Percentiles rank a stretch among this genome's conserved stretches.
phyloP scores from a whole-genome alignment of 305 asterid genomes.

The Ilex paraguariensis region DNA sequence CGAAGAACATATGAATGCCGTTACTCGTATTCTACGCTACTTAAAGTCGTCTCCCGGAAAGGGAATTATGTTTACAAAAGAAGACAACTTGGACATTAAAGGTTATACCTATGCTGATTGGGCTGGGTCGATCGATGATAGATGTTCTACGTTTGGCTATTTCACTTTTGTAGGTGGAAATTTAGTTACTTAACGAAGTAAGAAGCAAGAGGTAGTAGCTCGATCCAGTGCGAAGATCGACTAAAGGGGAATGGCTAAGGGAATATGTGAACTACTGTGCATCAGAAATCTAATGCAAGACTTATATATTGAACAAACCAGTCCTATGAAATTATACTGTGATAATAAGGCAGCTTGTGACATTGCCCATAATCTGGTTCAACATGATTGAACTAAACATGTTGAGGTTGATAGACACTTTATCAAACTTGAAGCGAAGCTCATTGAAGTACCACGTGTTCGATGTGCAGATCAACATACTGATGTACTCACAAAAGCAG shows the following conservation, averaged over 20 bases:
- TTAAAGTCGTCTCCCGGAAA: background rate
- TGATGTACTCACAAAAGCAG: too few relatives aligned
- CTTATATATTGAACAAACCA: too few relatives aligned
- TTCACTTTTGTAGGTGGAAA: background rate
- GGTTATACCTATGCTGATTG: conserved; percentile 2
- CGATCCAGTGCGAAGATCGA: background rate
- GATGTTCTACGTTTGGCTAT: background rate
- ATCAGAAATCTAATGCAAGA: background rate
- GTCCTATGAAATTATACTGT: too few relatives aligned
- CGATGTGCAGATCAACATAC: too few relatives aligned
- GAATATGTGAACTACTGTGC: background rate
- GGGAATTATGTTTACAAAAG: background rate
- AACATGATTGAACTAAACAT: too few relatives aligned
- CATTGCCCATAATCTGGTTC: too few relatives aligned
- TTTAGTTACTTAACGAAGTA: conserved; percentile 2
- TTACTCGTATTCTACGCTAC: background rate
- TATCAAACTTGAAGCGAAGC: too few relatives aligned
- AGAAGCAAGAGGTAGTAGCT: background rate
- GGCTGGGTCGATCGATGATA: background rate
- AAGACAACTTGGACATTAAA: background rate
- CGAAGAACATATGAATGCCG: background rate
- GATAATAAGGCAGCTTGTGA: too few relatives aligned
- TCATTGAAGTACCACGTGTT: too few relatives aligned
- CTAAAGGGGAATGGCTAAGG: background rate
- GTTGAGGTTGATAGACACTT: too few relatives aligned